Base-by-base conservation (phyloP, 73 alveolate species). In the Tetrahymena elliotti region DNA sequence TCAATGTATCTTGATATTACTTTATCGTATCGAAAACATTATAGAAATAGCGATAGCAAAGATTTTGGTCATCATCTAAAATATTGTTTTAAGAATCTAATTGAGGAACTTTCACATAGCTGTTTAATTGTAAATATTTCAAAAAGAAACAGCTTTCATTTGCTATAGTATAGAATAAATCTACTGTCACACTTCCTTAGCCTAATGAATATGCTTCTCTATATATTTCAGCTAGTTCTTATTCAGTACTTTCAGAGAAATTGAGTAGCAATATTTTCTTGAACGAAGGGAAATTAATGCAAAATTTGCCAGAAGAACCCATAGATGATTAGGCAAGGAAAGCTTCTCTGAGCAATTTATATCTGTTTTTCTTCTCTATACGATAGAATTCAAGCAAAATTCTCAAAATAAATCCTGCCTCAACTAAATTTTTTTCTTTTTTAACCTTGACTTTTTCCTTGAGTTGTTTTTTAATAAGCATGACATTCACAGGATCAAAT, bases 401-500 rank as follows among this genome's bases (percentile, higher is more conserved):
- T 88, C 96, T 88, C 31, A 94, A 94, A 20, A 94, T 94, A 52
- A 84, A 94, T 33, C 93, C 95, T 0, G 94, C 92, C 52, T 94
- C 96, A 24, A 94, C 83, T 22, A 88, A 24, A 33, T 94, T 94
- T 1, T 36, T 83, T 37, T 88, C 83, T 4, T 83, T 88, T 94
- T 94, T 94, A 0, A 84, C 84, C 20, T 53, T 52, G 52, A 92
- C 93, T 12, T 68, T 35, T 54, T 94, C 96, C 39, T 68, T 88
- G 0, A 94, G 93, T 12, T 52, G 38, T 27, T 94, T 36, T 40
- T 97, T 97, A 3, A 97, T 52, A 16, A 95, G 95, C 37, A 93
- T 40, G 35, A 94, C 54, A 40, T 96, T 96, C 6, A 93, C 94
- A 36, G 93, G 82, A 94, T 96, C 98, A 92, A 93, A 97, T 93